phyloP scores from a whole-genome alignment of 768 basidiomycete species.

The Galerina marginata region DNA sequence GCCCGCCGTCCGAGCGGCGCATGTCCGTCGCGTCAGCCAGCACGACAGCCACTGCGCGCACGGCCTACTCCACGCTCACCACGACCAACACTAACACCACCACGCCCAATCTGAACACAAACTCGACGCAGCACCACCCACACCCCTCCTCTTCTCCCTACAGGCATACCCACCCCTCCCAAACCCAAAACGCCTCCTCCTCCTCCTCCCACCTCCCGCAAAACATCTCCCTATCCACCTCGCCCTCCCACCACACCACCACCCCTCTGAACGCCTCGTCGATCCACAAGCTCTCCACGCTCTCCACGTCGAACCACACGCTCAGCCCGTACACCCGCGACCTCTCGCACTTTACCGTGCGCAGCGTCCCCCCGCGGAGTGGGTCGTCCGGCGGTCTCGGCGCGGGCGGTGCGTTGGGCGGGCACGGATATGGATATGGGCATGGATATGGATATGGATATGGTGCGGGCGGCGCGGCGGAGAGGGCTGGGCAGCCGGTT shows the following conservation, averaged over 20 bases:
- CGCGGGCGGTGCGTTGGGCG: slow-evolving; percentile 14
- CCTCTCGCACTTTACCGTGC: slow-evolving; percentile 89
- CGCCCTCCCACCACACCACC: slow-evolving; percentile 5
- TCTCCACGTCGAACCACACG: slow-evolving; percentile 91
- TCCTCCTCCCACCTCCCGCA: slow-evolving; percentile 6
- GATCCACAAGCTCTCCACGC: slow-evolving; percentile 84
- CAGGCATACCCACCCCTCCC: slow-evolving; percentile 1
- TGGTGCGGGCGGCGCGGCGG: slow-evolving; percentile 15
- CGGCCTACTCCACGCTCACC: slow-evolving; percentile 16
- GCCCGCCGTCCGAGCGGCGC: slow-evolving; percentile 36
- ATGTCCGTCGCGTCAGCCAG: slow-evolving; percentile 42
- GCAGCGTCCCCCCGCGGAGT: slow-evolving; percentile 76
- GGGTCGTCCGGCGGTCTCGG: slow-evolving; percentile 2
- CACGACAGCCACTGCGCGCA: slow-evolving; percentile 14
- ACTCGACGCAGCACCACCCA: neutral
- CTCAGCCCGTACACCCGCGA: slow-evolving; percentile 92
- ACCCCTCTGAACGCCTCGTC: slow-evolving; percentile 70
- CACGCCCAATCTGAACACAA: neutral
- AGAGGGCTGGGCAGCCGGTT: slow-evolving; percentile 51
- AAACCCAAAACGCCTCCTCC: neutral
- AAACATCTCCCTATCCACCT: slow-evolving; percentile 1
- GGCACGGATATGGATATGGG: slow-evolving; percentile 29
- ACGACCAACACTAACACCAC: neutral
- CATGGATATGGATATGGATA: slow-evolving; percentile 4
- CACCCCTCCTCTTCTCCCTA: slow-evolving; percentile 18